Evolutionary conservation across 495 filamentous ascomycete species (phyloP).

Genomic region (Tuber aestivum): DNA sequence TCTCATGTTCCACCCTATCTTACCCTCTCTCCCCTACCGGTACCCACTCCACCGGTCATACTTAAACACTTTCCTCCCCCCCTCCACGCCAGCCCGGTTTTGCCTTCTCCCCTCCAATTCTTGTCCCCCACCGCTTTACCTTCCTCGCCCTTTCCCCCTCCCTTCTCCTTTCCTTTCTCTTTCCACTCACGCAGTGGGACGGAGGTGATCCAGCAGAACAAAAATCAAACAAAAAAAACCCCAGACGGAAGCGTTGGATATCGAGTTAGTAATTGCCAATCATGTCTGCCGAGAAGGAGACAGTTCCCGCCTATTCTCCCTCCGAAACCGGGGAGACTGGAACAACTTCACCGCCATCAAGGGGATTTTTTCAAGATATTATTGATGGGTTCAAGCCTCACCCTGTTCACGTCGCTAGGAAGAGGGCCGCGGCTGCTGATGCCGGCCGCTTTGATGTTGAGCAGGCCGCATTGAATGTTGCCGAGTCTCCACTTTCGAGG

Average conservation of each 20-base stretch:
- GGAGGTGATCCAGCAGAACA: background rate
- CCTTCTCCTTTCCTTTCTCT: background rate
- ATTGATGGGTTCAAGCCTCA: constrained; percentile 79
- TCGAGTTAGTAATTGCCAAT: background rate
- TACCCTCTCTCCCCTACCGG: background rate
- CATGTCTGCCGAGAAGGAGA: constrained; percentile 22
- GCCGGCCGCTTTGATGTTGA: constrained; percentile 68
- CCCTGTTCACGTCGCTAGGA: constrained; percentile 55
- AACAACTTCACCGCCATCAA: background rate
- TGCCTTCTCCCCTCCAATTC: background rate
- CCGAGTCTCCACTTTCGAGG: constrained; percentile 67
- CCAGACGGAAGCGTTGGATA: background rate
- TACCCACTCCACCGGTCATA: background rate
- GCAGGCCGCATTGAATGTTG: constrained; percentile 65
- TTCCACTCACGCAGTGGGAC: background rate
- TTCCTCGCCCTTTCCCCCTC: background rate
- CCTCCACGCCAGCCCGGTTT: background rate
- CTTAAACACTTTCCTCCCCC: background rate
- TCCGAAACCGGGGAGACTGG: background rate
- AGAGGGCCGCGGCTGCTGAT: constrained; percentile 52
- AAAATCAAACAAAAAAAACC: background rate
- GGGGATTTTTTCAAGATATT: constrained; percentile 49
- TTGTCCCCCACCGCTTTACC: background rate
- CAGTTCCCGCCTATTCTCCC: constrained; percentile 22
- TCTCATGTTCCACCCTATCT: background rate